Evolutionary conservation across 2,329 filamentous ascomycete genomes (phyloP).

Genomic region (Mycogone perniciosa): DNA sequence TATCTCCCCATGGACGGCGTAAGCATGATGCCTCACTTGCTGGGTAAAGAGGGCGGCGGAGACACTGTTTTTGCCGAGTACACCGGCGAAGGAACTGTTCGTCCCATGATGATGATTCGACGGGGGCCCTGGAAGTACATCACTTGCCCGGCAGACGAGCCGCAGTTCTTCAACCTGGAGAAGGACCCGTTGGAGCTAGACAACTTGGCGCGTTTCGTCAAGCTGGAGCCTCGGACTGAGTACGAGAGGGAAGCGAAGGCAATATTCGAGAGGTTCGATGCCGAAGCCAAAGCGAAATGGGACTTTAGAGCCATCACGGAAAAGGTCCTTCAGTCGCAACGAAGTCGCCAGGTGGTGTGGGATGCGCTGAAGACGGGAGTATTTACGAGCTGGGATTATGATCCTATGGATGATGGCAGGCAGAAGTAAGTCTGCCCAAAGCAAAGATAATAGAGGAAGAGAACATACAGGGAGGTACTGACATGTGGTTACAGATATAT

Average conservation of each 20-base stretch:
- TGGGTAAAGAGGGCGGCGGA: slow-evolving; percentile 57
- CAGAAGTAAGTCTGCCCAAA: slow-evolving; percentile 47
- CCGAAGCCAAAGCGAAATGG: slow-evolving; percentile 71
- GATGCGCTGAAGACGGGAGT: slow-evolving; percentile 67
- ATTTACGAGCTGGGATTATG: slow-evolving; percentile 80
- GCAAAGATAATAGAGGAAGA: slow-evolving; percentile 13
- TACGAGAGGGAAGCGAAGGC: slow-evolving; percentile 41
- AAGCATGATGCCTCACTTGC: slow-evolving; percentile 73
- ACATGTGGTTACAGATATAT: slow-evolving; percentile 60
- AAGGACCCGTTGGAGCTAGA: slow-evolving; percentile 69
- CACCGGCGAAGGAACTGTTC: slow-evolving; percentile 85
- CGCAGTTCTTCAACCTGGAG: slow-evolving; percentile 76
- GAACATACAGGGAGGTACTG: slow-evolving; percentile 27
- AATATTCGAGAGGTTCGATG: slow-evolving; percentile 60
- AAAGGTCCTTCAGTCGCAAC: slow-evolving; percentile 70
- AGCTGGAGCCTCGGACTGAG: slow-evolving; percentile 32
- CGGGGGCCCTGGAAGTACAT: slow-evolving; percentile 88
- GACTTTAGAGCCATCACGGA: slow-evolving; percentile 71
- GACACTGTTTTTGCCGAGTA: slow-evolving; percentile 95
- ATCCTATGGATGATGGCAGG: slow-evolving; percentile 64
- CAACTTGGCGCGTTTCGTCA: slow-evolving; percentile 56
- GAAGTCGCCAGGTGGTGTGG: slow-evolving; percentile 73
- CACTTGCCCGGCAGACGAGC: slow-evolving; percentile 74
- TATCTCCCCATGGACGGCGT: slow-evolving; percentile 79
- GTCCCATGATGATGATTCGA: slow-evolving; percentile 90